Evolutionary conservation across 2,329 filamentous ascomycete genomes (phyloP).

Genomic region (Cladosporium cucumerinum): DNA sequence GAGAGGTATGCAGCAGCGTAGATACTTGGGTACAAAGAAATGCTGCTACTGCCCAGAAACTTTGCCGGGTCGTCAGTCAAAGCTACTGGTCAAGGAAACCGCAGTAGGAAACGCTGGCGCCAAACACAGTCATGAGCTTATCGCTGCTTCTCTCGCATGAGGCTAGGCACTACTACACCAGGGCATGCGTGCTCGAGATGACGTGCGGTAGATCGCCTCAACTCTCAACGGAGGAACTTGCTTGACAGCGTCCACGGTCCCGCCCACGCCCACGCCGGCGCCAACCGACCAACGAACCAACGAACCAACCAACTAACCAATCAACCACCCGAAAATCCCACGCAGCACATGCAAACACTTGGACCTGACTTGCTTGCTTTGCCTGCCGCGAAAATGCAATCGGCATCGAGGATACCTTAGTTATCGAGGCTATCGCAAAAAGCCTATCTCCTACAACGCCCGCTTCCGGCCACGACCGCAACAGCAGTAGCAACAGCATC

Average conservation of each 20-base stretch:
- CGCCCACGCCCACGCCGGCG: background rate
- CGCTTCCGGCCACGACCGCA: background rate
- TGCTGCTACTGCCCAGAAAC: conserved; percentile 1
- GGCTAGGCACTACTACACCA: background rate
- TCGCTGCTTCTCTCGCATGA: background rate
- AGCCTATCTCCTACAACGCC: background rate
- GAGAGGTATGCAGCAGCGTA: background rate
- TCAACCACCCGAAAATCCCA: background rate
- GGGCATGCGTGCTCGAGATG: background rate
- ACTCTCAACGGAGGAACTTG: conserved; percentile 4
- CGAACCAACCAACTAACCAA: background rate
- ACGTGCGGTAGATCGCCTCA: conserved; percentile 7
- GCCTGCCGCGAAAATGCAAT: background rate
- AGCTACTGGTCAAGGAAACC: conserved; percentile 1
- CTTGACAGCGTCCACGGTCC: background rate
- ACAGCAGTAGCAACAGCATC: background rate
- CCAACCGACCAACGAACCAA: background rate
- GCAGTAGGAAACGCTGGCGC: background rate
- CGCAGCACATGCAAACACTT: background rate
- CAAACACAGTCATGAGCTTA: conserved; percentile 14
- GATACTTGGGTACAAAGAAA: conserved; percentile 6
- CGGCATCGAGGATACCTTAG: background rate
- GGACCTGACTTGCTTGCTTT: background rate
- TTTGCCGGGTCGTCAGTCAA: conserved; percentile 1
- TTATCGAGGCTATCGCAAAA: background rate